Base-by-base conservation (phyloP, 75 land plant species). In the Picea glauca region DNA sequence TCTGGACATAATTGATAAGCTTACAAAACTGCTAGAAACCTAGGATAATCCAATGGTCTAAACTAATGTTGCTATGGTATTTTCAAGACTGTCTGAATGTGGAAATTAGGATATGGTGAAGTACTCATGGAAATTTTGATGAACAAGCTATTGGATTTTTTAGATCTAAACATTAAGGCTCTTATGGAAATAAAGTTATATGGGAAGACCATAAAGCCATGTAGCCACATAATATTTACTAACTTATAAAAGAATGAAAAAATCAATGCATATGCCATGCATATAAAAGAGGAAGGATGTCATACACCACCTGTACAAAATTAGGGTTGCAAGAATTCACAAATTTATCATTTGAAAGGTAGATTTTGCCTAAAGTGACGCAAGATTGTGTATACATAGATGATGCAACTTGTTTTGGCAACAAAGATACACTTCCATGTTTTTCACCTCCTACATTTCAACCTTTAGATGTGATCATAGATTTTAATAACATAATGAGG, bases 301-400 rank as follows among this genome's bases (percentile, higher is more conserved):
- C 38, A 35, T 35, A 13, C 40, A 62, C 63, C 58, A 93, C 96
- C 98, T 93, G 91, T 46, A 93, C 84, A 82, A 95, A 95, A 0
- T 93, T 83, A 67, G 98, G 98, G 43, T 90, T 90, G 80, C 88
- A 93, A 18, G 80, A 83, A 83, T 95, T 95, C 59, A 96, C 96
- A 77, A 88, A 81, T 59, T 88, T 85, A 15, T 83, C 91, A 83
- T 95, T 92, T 30, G 89, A 93, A 23, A 95, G 87, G 77, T 96
- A 95, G 23, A 95, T 77, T 77, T 95, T 95, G 35, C 92, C 93
- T 85, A 95, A 80, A 17, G 98, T 85, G 54, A 93, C 80, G 96
- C 98, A 95, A 12, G 93, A 83, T 76, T 95, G 98, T 32, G 89
- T 81, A 74, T 58, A 58, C 30, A 86, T 79, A 18, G 76, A 74